Conservation (phyloP, 495 filamentous ascomycete species). For the Hypoxylon subgilvum region DNA sequence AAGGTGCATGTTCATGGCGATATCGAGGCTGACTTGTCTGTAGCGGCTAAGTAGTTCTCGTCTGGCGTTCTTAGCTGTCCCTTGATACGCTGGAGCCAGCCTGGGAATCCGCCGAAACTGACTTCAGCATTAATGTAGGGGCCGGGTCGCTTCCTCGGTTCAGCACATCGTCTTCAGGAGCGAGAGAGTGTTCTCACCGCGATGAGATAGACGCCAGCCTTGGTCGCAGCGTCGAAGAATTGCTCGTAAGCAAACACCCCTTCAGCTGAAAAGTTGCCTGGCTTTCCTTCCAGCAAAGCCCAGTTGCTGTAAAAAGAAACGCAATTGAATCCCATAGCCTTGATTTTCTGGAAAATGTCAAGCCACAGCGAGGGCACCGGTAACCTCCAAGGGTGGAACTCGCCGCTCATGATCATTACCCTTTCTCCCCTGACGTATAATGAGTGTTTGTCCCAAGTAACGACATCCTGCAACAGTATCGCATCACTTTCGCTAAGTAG, state of each 20-base stretch:
- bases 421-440: conserved; percentile 73
- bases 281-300: conserved; percentile 77
- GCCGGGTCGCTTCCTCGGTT: conserved; percentile 64
- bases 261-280: conserved; percentile 68
- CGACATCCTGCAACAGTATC: conserved; percentile 27
- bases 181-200: conserved; percentile 74
- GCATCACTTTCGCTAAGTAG: background rate
- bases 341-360: conserved; percentile 81
- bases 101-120: conserved; percentile 42
- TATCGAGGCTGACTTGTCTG: conserved; percentile 54
- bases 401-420: conserved; percentile 73
- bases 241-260: conserved; percentile 71
- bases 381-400: conserved; percentile 76
- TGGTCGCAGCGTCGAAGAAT: conserved; percentile 72
- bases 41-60: conserved; percentile 67
- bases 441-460: conserved; percentile 77
- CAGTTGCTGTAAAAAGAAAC: conserved; percentile 79
- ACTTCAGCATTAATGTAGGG: conserved; percentile 64
- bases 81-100: conserved; percentile 63
- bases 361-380: conserved; percentile 74
- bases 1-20: background rate
- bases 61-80: conserved; percentile 65
- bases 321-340: conserved; percentile 74
- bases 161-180: conserved; percentile 68
- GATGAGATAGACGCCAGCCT: conserved; percentile 75